Base-by-base conservation (phyloP, 2,329 filamentous ascomycete genomes). In the Penicillium sp. region DNA sequence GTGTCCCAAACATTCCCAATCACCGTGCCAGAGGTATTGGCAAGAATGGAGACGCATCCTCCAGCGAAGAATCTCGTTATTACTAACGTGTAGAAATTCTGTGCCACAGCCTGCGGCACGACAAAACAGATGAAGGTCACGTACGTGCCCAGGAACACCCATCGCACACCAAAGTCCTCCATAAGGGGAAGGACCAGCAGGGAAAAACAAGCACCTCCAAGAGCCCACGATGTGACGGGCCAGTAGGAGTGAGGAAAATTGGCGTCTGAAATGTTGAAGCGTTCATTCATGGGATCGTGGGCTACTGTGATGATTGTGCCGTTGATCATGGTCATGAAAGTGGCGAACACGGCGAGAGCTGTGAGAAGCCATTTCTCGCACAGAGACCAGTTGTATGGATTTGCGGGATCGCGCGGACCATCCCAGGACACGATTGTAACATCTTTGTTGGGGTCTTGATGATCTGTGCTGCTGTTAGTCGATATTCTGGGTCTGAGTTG, bases 41-140 rank as follows among this genome's bases (percentile, higher is more conserved):
- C 70, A 0, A 76, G 63, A 6, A 76, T 69, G 0, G 73, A 68
- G 8, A 74, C 72, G 53, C 70, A 74, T 1, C 73, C 70, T 1
- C 77, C 77, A 3, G 73, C 74, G n/a, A 80, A 73, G 46, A 77
- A 75, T 0, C 77, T 69, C 2, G 72, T 74, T 3, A 77, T 66
- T 1, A 79, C 64, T 5, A 79, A 54, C 0, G 77, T 78, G 10
- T 75, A 76, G 47, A 78, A 79, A 55, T 77, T 79, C 15, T 69
- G 69, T 0, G 77, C 77, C 9, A 78, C 52, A 0, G 71, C 76
- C 53, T 76, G 75, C 0, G 75, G 74, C 10, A 80, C 66, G 6
- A 77, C 62, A 54, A 77, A 79, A 21, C 76, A 67, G 27, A 77
- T 65, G 37, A 79, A 68, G 8, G 68, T 47, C 7, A 69, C 56